These are phyloP conservation scores for Usnea hakonensis DNA, from an alignment of 495 filamentous ascomycete species.

Conservation along the genomic window DNA sequence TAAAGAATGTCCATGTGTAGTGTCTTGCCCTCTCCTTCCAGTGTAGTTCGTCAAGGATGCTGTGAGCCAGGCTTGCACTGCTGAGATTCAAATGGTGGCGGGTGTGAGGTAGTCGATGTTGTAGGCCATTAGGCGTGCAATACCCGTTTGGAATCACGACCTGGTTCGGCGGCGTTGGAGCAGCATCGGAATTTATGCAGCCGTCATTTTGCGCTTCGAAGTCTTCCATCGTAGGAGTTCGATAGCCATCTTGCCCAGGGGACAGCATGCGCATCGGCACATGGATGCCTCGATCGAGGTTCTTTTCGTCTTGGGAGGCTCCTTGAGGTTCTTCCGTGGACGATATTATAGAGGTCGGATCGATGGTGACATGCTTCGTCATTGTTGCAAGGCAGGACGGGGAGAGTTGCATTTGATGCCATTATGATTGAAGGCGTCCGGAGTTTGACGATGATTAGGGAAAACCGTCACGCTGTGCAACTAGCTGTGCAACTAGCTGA, in stretches of 20 bases:
- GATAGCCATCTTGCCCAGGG: constrained; percentile 42
- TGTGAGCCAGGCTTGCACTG: constrained; percentile 7
- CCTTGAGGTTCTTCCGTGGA: background rate
- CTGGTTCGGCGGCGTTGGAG: background rate
- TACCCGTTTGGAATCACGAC: background rate
- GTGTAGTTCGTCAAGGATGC: constrained; percentile 25
- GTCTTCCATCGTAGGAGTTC: constrained; percentile 45
- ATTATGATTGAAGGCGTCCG: too few species aligned
- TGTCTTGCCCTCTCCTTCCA: constrained; percentile 45
- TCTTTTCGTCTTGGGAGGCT: constrained; percentile 2
- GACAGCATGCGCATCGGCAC: constrained; percentile 35
- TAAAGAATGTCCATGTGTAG: constrained; percentile 64
- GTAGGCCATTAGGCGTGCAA: background rate
- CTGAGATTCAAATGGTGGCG: constrained; percentile 14
- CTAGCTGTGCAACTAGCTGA: too few species aligned
- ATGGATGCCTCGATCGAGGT: constrained; percentile 9
- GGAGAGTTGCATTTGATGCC: background rate
- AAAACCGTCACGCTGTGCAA: too few species aligned
- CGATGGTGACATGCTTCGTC: constrained; percentile 19
- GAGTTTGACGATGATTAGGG: too few species aligned
- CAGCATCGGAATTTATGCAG: background rate
- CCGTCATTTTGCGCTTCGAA: constrained; percentile 23
- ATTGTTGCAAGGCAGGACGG: background rate
- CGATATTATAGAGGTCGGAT: constrained; percentile 1
- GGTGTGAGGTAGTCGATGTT: constrained; percentile 5